phyloP scores from a whole-genome alignment of 2,329 filamentous ascomycete genomes.

The Moelleriella libera region DNA sequence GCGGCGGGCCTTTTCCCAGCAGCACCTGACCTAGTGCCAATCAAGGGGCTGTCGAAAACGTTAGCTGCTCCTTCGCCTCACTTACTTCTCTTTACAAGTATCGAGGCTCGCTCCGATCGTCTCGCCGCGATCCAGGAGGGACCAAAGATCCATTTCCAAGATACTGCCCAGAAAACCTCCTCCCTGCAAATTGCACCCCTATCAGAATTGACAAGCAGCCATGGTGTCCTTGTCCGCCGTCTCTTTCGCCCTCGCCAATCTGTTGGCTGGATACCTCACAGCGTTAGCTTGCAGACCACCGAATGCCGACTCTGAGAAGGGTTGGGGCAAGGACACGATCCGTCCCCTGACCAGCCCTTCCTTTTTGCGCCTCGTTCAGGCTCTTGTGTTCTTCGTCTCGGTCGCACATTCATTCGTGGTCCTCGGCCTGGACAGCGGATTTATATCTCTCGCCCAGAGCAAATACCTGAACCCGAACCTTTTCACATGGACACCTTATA shows the following conservation, averaged over 20 bases:
- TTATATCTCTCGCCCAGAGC: background rate
- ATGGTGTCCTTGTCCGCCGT: conserved; percentile 3
- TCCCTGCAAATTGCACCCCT: background rate
- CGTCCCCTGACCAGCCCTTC: background rate
- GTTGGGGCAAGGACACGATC: conserved; percentile 2
- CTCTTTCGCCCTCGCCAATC: conserved; percentile 1
- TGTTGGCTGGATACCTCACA: conserved; percentile 1
- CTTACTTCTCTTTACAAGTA: too few species aligned
- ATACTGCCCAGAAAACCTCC: background rate
- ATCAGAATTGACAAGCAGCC: background rate
- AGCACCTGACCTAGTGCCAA: too few species aligned
- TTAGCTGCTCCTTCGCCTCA: too few species aligned
- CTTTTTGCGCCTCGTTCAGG: background rate
- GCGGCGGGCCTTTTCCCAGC: too few species aligned
- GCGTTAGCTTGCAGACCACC: conserved; percentile 1
- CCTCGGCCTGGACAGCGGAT: background rate
- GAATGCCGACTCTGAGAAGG: background rate
- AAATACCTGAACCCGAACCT: conserved; percentile 11
- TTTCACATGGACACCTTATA: conserved; percentile 18
- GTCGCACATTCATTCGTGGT: background rate
- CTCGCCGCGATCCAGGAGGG: too few species aligned
- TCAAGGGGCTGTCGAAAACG: too few species aligned
- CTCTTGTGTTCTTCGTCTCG: background rate
- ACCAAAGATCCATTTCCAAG: too few species aligned
- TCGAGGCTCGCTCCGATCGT: too few species aligned